Conservation (phyloP, 192 early-diverging fungal genomes). For the Entomortierella lignicola region DNA sequence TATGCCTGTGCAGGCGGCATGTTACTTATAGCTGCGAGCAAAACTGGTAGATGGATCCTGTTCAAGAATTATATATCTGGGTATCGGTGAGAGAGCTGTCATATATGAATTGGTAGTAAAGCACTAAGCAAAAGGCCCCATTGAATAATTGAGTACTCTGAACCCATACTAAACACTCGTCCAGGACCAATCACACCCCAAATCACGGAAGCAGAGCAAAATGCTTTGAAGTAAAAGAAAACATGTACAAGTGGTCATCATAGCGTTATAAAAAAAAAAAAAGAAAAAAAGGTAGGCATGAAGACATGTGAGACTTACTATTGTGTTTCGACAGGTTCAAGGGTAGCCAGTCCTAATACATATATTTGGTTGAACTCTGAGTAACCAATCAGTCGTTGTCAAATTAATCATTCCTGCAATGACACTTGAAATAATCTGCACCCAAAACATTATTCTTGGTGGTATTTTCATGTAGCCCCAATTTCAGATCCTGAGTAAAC, state of each 20-base stretch:
- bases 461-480: constrained; percentile 73
- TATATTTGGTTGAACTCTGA: constrained; percentile 40
- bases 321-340: constrained; percentile 55
- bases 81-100: constrained; percentile 60
- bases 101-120: constrained; percentile 63
- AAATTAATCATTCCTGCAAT: constrained; percentile 59
- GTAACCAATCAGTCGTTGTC: constrained; percentile 39
- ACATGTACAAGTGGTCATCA: too few species aligned
- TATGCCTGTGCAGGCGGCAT: constrained; percentile 58
- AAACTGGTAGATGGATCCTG: constrained; percentile 64
- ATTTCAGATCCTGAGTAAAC: constrained; percentile 66
- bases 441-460: constrained; percentile 66
- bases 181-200: constrained; percentile 81
- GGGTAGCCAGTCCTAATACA: constrained; percentile 44
- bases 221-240: too few species aligned
- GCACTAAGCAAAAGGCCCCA: constrained; percentile 64
- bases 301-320: constrained; percentile 22
- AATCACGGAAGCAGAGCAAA: constrained; percentile 74
- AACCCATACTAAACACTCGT: constrained; percentile 56
- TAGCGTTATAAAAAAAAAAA: too few species aligned
- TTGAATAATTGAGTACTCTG: constrained; percentile 54
- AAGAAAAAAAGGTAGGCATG: background rate
- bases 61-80: constrained; percentile 49
- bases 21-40: constrained; percentile 44
- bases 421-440: constrained; percentile 56